Evolutionary conservation across 2,329 filamentous ascomycete genomes (phyloP).

Genomic region (Colletotrichum destructivum): DNA sequence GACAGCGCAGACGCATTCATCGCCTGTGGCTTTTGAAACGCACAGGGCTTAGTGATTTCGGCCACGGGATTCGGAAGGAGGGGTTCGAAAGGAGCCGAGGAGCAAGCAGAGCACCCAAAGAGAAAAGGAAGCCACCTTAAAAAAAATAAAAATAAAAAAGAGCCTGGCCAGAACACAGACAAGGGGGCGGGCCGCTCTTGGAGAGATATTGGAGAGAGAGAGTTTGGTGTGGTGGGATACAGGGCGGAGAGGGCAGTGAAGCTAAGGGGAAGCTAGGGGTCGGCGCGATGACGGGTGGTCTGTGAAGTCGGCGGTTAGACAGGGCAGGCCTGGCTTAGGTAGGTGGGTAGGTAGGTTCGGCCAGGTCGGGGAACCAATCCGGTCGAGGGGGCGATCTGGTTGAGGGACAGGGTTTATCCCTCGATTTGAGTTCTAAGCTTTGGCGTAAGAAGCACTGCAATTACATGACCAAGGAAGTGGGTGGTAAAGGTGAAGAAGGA

Average conservation of each 20-base stretch:
- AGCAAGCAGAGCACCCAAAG: neutral
- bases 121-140: too few species aligned
- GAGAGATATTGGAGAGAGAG: neutral
- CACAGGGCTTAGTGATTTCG: slow-evolving; percentile 1
- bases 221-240: neutral
- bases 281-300: slow-evolving; percentile 39
- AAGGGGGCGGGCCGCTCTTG: neutral
- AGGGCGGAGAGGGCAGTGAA: slow-evolving; percentile 1
- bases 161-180: slow-evolving; percentile 29
- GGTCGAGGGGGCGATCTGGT: slow-evolving; percentile 25
- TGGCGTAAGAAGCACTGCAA: neutral
- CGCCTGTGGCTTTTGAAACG: slow-evolving; percentile 15
- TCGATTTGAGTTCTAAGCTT: slow-evolving; percentile 18
- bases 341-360: neutral
- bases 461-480: slow-evolving; percentile 29
- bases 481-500: slow-evolving; percentile 26
- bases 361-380: slow-evolving; percentile 29
- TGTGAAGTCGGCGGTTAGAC: slow-evolving; percentile 39
- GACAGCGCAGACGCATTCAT: slow-evolving; percentile 29
- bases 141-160: neutral
- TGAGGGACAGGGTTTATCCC: slow-evolving; percentile 28
- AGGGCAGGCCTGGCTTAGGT: slow-evolving; percentile 26
- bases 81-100: slow-evolving; percentile 1
- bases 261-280: slow-evolving; percentile 18
- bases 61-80: neutral